A percentile compares a stretch with the other conserved stretches of the same genome.
Evolutionary conservation across 2,329 filamentous ascomycete genomes (phyloP).

Genomic region (Penicillium occitanis): DNA sequence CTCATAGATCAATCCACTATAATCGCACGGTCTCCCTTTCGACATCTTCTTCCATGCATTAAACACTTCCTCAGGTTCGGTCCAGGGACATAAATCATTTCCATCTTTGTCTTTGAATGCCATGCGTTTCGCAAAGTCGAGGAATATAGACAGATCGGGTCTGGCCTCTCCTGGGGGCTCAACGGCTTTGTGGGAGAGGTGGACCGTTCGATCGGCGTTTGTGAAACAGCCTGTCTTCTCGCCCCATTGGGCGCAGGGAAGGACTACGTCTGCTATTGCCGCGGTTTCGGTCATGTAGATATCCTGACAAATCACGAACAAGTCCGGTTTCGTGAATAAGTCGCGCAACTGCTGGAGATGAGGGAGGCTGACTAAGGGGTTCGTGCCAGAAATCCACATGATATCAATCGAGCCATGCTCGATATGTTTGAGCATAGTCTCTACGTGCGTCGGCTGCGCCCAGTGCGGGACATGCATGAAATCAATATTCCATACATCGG

Average conservation of each 20-base stretch:
- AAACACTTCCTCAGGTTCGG: slow-evolving; percentile 35
- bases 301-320: slow-evolving; percentile 40
- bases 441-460: slow-evolving; percentile 40
- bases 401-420: slow-evolving; percentile 37
- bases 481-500: slow-evolving; percentile 41
- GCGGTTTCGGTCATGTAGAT: slow-evolving; percentile 42
- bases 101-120: slow-evolving; percentile 38
- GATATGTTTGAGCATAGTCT: slow-evolving; percentile 41
- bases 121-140: slow-evolving; percentile 38
- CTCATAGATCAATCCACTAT: slow-evolving; percentile 36
- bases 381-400: slow-evolving; percentile 43
- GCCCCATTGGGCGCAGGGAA: slow-evolving; percentile 40
- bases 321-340: slow-evolving; percentile 33
- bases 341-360: slow-evolving; percentile 33
- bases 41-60: slow-evolving; percentile 40
- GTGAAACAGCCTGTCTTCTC: slow-evolving; percentile 44
- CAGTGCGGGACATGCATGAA: slow-evolving; percentile 38
- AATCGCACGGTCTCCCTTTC: slow-evolving; percentile 38
- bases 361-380: slow-evolving; percentile 41
- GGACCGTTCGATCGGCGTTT: slow-evolving; percentile 42
- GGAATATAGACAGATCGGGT: slow-evolving; percentile 39
- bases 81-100: slow-evolving; percentile 33
- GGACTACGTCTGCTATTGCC: slow-evolving; percentile 39
- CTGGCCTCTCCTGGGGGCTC: slow-evolving; percentile 40
- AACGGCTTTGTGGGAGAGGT: slow-evolving; percentile 40